Percentiles rank a stretch among this genome's conserved stretches.
phyloP scores from a whole-genome alignment of 257 asterid genomes.

The Solanum paucissectum region DNA sequence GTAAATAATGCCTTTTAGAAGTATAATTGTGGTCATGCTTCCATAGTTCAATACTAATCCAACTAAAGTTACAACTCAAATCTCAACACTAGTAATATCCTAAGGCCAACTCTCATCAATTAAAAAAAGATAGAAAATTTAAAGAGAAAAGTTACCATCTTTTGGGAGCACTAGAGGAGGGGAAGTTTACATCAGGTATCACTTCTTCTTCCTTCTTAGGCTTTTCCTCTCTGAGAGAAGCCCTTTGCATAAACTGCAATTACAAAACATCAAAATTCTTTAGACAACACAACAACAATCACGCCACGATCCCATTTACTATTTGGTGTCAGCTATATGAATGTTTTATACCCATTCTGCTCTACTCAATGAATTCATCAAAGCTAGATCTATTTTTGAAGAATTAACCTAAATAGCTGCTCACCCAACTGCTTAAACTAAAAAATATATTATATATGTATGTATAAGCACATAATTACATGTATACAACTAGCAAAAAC shows the following conservation, averaged over 20 bases:
- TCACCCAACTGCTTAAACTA: background rate
- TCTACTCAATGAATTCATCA: background rate
- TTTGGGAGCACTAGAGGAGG: constrained; percentile 29
- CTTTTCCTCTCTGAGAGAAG: constrained; percentile 51
- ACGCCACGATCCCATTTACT: background rate
- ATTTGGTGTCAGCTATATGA: background rate
- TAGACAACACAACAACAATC: background rate
- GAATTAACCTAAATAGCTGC: background rate
- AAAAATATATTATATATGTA: background rate
- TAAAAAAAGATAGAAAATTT: background rate
- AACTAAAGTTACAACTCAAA: background rate
- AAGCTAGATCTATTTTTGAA: background rate
- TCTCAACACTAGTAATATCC: background rate
- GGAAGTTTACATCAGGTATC: constrained; percentile 42
- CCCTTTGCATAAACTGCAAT: constrained; percentile 92
- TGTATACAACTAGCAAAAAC: background rate
- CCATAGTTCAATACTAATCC: background rate
- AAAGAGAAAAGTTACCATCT: constrained; percentile 45
- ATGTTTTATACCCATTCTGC: background rate
- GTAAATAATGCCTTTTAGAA: background rate
- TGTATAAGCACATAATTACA: background rate
- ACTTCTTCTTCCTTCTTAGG: constrained; percentile 26
- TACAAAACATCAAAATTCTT: background rate
- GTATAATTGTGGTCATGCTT: background rate
- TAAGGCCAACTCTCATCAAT: background rate